Conservation (phyloP, 805 yeast genomes). For the Tetrapisispora namnaoensis region DNA sequence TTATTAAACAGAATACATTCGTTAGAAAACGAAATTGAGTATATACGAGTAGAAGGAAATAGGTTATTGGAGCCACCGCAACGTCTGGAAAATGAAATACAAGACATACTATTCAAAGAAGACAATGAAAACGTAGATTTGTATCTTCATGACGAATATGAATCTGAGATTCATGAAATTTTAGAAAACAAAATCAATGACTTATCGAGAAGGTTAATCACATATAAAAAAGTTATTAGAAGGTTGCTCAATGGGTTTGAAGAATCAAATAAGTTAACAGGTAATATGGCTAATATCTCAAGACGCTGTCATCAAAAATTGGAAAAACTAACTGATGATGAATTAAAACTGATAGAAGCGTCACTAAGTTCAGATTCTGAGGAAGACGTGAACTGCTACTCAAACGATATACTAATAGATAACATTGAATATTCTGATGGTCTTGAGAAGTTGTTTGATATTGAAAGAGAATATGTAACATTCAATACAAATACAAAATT, state of each 20-base stretch:
- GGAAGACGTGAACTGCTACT: background rate
- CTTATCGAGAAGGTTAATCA: background rate
- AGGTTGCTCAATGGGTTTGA: background rate
- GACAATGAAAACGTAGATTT: background rate
- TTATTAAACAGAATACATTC: background rate
- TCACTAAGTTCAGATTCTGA: slow-evolving; percentile 1
- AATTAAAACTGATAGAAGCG: background rate
- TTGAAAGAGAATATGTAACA: too few relatives aligned
- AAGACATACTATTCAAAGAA: background rate
- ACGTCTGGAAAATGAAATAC: background rate
- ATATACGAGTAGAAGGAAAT: background rate
- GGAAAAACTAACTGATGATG: background rate
- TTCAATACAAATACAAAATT: background rate
- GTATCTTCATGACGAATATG: background rate
- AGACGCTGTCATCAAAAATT: background rate
- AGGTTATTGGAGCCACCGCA: background rate
- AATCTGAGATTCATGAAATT: background rate
- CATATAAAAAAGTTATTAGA: background rate
- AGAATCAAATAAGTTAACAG: background rate
- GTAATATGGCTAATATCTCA: background rate
- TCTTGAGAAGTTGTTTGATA: background rate
- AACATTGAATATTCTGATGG: too few relatives aligned
- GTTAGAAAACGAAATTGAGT: background rate
- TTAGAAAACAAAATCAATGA: background rate
- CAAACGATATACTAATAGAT: background rate